Percentiles rank a stretch among this genome's conserved stretches.
Conservation (phyloP, 2,329 filamentous ascomycete species). For the Ophiognomonia clavigignenti-juglandacearum region DNA sequence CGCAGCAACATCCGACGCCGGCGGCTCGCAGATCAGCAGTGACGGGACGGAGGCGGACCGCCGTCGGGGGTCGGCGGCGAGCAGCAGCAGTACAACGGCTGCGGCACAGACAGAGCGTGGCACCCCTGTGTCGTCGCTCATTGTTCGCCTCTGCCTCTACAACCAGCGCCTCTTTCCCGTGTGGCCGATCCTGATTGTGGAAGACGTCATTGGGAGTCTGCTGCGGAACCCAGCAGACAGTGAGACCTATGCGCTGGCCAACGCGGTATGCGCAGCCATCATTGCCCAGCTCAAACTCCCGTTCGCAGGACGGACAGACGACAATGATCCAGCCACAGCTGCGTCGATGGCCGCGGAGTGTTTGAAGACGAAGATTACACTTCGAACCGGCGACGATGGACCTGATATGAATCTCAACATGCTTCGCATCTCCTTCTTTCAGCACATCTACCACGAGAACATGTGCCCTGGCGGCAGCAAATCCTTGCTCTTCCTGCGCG, state of each 20-base stretch:
- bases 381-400: slow-evolving; percentile 22
- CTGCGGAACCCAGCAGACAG: slow-evolving; percentile 27
- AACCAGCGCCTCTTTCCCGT: slow-evolving; percentile 46
- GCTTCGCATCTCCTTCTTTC: slow-evolving; percentile 43
- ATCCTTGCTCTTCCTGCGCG: slow-evolving; percentile 43
- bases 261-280: slow-evolving; percentile 42
- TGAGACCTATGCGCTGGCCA: slow-evolving; percentile 35
- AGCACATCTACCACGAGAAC: slow-evolving; percentile 49
- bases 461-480: slow-evolving; percentile 38
- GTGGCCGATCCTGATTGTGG: slow-evolving; percentile 45
- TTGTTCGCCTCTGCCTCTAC: slow-evolving; percentile 37
- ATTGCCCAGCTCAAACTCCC: slow-evolving; percentile 42
- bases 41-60: neutral
- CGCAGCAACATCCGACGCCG: neutral
- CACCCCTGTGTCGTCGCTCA: slow-evolving; percentile 20
- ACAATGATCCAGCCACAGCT: slow-evolving; percentile 26
- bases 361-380: slow-evolving; percentile 23
- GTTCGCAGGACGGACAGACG: slow-evolving; percentile 22
- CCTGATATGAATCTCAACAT: slow-evolving; percentile 32
- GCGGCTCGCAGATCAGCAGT: slow-evolving; percentile 1
- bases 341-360: slow-evolving; percentile 31
- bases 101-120: slow-evolving; percentile 18
- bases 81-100: slow-evolving; percentile 7
- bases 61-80: neutral
- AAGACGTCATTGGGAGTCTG: slow-evolving; percentile 34